Base-by-base conservation (phyloP, 768 basidiomycete species). In the Pulveroboletus ravenelii region DNA sequence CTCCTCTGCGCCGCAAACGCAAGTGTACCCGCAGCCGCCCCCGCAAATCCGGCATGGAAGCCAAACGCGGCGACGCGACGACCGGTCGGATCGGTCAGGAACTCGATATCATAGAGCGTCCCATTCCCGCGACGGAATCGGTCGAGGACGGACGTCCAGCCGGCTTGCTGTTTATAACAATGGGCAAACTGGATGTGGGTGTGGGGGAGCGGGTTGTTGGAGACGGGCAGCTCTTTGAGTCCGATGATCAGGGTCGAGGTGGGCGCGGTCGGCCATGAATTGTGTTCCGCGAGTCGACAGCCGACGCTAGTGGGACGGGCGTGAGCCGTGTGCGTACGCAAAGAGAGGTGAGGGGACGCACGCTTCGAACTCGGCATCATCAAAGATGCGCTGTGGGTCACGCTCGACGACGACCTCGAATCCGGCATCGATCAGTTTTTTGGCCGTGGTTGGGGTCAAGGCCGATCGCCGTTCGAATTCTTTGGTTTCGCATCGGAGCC, bases 181-280 rank as follows among this genome's bases (percentile, higher is more conserved):
- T 98, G 96, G 4, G 93, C 94, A 61, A 98, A 99, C 62, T 96
- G 93, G 64, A 99, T 93, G 70, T 99, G 96, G 3, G 89, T 92
- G 70, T 99, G 96, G 8, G 81, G 83, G 15, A 99, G 74, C 18
- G 95, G 88, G 31, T 84, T 83, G 41, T 80, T 77, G 37, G 92
- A 94, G 47, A 73, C 81, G 20, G 87, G 83, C n/a, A 98, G 82
- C 65, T 98, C 96, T 75, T 99, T 99, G 68, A 99, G 78, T 6
- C 96, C 96, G 60, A 97, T 85, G 69, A 99, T 94, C 38, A 88
- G 86, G 31, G 38, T 80, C 69, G 20, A 67, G 25, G 25, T 69
- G 0, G 93, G 91, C 0, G 94, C 94, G 41, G 62, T 75, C 15
- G 89, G 82, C 95, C 95, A 99, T 10, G 88, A 78, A 64, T 93